A percentile compares a stretch with the other conserved stretches of the same genome.
These are phyloP conservation scores for Kwoniella sp. DNA, from an alignment of 768 basidiomycete species.

Conservation along the genomic window DNA sequence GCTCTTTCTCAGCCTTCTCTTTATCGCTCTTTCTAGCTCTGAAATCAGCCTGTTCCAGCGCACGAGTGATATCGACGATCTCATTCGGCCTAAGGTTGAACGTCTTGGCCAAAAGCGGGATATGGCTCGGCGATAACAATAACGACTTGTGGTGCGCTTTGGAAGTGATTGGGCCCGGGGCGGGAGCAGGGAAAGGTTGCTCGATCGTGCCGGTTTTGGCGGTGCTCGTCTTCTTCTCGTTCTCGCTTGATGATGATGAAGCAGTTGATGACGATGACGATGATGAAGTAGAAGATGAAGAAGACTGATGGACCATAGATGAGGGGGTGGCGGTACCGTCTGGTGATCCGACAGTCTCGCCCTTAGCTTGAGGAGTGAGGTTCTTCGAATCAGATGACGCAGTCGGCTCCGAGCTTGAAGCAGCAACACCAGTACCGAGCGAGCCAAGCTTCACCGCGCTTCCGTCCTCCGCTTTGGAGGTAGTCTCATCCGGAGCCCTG, in stretches of 20 bases:
- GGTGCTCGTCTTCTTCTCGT: conserved; percentile 4
- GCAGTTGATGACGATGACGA: too few species aligned
- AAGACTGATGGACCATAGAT: conserved; percentile 24
- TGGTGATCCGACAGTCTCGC: conserved; percentile 23
- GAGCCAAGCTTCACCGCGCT: background rate
- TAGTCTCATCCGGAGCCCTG: conserved; percentile 35
- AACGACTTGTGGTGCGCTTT: conserved; percentile 31
- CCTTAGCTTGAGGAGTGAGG: conserved; percentile 34
- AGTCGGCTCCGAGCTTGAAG: too few species aligned
- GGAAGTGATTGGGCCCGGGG: conserved; percentile 19
- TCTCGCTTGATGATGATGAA: conserved; percentile 1
- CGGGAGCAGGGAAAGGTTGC: conserved; percentile 16
- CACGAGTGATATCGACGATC: conserved; percentile 54
- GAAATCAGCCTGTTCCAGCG: conserved; percentile 54
- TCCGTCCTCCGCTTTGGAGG: conserved; percentile 6
- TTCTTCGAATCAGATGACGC: background rate
- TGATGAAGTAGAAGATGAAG: conserved; percentile 4
- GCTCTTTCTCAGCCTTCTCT: conserved; percentile 17
- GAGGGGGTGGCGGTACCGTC: conserved; percentile 44
- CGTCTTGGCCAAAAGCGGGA: conserved; percentile 39
- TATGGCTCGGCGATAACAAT: conserved; percentile 35
- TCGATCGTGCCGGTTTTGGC: conserved; percentile 14
- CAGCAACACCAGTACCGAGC: too few species aligned
- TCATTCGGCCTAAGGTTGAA: conserved; percentile 50
- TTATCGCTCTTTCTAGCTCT: conserved; percentile 39